These are phyloP conservation scores for Fomitopsis schrenkii DNA, from an alignment of 1,284 basidiomycete species.

Conservation along the genomic window DNA sequence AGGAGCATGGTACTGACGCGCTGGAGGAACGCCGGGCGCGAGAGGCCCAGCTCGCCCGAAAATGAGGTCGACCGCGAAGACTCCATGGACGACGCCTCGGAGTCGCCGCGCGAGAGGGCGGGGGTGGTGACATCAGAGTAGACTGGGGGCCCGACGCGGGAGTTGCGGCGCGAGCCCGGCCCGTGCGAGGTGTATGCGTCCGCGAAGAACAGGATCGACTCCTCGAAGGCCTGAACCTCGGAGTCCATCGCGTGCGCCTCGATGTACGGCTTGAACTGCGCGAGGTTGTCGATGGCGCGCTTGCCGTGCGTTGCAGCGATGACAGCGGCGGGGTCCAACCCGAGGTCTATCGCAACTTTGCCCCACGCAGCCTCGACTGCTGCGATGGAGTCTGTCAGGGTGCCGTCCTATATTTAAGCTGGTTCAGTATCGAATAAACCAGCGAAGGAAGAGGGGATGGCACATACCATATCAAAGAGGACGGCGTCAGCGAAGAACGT, in stretches of 20 bases:
- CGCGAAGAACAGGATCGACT: conserved; percentile 68
- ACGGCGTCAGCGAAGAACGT: conserved; percentile 57
- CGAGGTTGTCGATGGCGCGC: conserved; percentile 51
- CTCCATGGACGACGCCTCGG: conserved; percentile 38
- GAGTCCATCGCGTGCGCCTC: conserved; percentile 60
- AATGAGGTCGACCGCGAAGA: conserved; percentile 35
- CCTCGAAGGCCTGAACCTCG: conserved; percentile 67
- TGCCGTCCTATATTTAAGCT: conserved; percentile 54
- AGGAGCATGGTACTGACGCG: conserved; percentile 46
- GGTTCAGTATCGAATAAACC: background rate
- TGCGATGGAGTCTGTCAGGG: conserved; percentile 70
- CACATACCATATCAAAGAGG: conserved; percentile 69
- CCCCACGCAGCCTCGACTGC: conserved; percentile 81
- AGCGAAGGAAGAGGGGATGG: background rate
- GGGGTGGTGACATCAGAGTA: conserved; percentile 14
- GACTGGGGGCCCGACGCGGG: conserved; percentile 21
- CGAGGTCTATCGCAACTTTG: conserved; percentile 67
- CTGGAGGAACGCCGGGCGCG: conserved; percentile 45
- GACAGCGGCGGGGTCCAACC: conserved; percentile 59
- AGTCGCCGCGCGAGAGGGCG: conserved; percentile 33
- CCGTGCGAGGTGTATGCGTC: conserved; percentile 56
- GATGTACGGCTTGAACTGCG: conserved; percentile 36
- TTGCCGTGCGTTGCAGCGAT: conserved; percentile 77
- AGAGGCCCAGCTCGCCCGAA: conserved; percentile 29
- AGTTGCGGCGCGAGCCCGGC: conserved; percentile 30